Evolutionary conservation across 169 alveolate species (phyloP), one percentile per base, ranked within the genome.

Genomic region (Ichthyophthirius multifiliis): DNA sequence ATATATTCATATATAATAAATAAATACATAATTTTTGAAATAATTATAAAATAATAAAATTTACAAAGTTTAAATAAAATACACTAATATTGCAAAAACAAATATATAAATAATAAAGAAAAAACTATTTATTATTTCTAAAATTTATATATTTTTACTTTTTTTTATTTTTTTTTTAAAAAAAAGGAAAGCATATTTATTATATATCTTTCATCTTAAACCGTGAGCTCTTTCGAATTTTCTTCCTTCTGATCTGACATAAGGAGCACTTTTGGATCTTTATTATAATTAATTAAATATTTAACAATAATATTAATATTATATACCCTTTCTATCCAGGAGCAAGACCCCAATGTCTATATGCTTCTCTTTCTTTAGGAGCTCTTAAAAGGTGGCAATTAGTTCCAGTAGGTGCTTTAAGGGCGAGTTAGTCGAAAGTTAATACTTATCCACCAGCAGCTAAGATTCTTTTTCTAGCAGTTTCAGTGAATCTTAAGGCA

Each of bases 281-380:
- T 85, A 79, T 2, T 18, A 10, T 5, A 65, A 16, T 32, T 31
- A 0, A 34, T 12, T 35, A 32, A 16, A 4, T 5, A 1, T 12
- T 18, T 27, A 30, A 15, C 5, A 65, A 65, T 34, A 9, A 32
- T 10, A 18, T 0, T 1, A 32, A 34, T 5, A 65, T 6, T 18
- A 31, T 5, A 32, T 65, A 65, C 75, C 62, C 63, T 44, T 37
- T 67, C 44, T 48, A 63, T 41, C 92, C 92, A 16, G 91, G 83
- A 31, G 94, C 93, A 46, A 74, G 46, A 9, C 96, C 95, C 76
- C 85, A 87, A 74, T 87, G 92, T 75, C 77, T 85, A 85, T 86
- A 84, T 65, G 89, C 94, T 77, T 92, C 96, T 92, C 96, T 92
- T 30, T 82, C 92, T 87, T 88, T 83, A 18, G 94, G 89, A 76